A percentile compares a stretch with the other conserved stretches of the same genome.
Conservation (phyloP, 106 monocot genomes). For the Agapanthus africanus region DNA sequence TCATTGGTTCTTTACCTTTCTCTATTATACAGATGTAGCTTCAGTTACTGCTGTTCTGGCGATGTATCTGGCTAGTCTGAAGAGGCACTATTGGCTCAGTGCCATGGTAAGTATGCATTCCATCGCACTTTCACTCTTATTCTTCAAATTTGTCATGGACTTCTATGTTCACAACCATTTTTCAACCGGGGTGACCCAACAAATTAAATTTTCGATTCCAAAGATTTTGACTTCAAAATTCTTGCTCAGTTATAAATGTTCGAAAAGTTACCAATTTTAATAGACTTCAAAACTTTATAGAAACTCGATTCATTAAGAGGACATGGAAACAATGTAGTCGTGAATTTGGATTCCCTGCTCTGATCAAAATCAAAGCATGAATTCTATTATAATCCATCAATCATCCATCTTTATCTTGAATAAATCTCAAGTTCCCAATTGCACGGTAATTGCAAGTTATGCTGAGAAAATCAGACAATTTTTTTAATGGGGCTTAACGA, state of each 20-base stretch:
- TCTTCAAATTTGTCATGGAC: neutral
- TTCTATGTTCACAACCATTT: neutral
- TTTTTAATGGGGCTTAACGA: no score
- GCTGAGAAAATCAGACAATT: no score
- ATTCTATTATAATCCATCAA: no score
- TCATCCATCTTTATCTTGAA: no score
- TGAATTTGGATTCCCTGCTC: no score
- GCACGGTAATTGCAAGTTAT: no score
- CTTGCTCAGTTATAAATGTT: neutral
- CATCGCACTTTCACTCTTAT: neutral
- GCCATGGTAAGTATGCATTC: conserved; percentile 54
- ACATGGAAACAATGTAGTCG: no score
- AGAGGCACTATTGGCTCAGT: conserved; percentile 51
- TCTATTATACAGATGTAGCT: conserved; percentile 93
- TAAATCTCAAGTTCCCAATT: no score
- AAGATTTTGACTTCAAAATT: neutral
- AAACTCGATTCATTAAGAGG: no score
- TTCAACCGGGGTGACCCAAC: neutral
- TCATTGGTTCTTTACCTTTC: conserved; percentile 96
- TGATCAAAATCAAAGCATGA: no score
- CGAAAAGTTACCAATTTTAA: no score
- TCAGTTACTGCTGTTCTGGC: conserved; percentile 80
- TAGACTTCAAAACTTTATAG: no score
- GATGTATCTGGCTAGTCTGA: conserved; percentile 73
- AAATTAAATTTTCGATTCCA: neutral